These are phyloP conservation scores for Coniochaeta sp. DNA, from an alignment of 2,329 filamentous ascomycete species.

Conservation along the genomic window DNA sequence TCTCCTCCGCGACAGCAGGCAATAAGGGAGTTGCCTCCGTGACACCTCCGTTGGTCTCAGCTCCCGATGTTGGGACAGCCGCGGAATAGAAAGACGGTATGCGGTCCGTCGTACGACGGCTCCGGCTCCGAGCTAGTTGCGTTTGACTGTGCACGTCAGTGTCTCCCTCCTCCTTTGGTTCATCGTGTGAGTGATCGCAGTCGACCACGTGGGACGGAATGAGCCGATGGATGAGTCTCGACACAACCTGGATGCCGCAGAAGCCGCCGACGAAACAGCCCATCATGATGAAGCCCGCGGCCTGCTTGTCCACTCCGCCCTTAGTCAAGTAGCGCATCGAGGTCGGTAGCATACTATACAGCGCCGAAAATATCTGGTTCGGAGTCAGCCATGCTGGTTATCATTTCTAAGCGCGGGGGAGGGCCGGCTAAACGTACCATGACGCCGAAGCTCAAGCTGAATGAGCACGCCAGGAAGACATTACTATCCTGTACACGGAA, in stretches of 20 bases:
- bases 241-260: constrained; percentile 67
- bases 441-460: constrained; percentile 91
- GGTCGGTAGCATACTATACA: constrained; percentile 90
- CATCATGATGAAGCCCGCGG: constrained; percentile 63
- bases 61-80: constrained; percentile 3
- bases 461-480: constrained; percentile 75
- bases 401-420: background rate
- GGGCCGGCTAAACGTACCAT: constrained; percentile 71
- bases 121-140: constrained; percentile 7
- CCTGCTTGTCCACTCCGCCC: constrained; percentile 58
- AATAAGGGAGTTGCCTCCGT: constrained; percentile 45
- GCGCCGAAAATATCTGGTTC: constrained; percentile 73
- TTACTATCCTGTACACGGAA: constrained; percentile 90
- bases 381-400: background rate
- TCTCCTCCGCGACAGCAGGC: constrained; percentile 15
- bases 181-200: constrained; percentile 68
- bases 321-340: constrained; percentile 69
- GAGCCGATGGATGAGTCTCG: constrained; percentile 62
- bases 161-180: constrained; percentile 25
- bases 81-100: constrained; percentile 8
- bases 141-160: constrained; percentile 18
- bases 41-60: constrained; percentile 11
- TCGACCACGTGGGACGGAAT: constrained; percentile 76
- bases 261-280: constrained; percentile 65
- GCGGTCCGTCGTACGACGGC: constrained; percentile 8